These are phyloP conservation scores for Noccaea bulbosa DNA, from an alignment of 345 rosid genomes.

Conservation along the genomic window DNA sequence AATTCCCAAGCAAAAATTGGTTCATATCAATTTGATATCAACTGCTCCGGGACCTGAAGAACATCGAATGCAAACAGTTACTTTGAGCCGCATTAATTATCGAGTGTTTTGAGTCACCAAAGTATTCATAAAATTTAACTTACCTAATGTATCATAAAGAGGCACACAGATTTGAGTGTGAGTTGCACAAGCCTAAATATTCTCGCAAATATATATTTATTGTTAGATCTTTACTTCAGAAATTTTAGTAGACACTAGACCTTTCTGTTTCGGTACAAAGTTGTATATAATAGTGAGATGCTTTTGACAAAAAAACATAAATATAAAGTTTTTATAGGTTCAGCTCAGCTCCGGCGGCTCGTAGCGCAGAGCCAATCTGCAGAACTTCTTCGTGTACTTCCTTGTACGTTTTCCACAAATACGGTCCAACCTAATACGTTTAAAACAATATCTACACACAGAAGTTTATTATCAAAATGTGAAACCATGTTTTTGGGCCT, in stretches of 20 bases:
- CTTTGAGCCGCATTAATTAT: too few species aligned
- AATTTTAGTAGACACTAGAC: neutral
- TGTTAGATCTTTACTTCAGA: neutral
- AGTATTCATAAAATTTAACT: neutral
- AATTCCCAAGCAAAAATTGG: too few species aligned
- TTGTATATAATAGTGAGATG: too few species aligned
- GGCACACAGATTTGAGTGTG: slow-evolving; percentile 87
- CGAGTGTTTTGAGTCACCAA: neutral
- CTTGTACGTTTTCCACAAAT: slow-evolving; percentile 86
- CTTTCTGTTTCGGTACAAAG: too few species aligned
- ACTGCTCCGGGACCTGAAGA: slow-evolving; percentile 86
- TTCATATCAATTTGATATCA: too few species aligned
- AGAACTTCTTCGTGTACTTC: slow-evolving; percentile 80
- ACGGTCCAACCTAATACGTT: too few species aligned
- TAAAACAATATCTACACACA: too few species aligned
- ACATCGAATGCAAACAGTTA: neutral
- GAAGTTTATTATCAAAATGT: too few species aligned
- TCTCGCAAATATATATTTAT: slow-evolving; percentile 49
- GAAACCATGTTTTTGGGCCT: neutral
- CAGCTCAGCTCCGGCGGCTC: slow-evolving; percentile 80
- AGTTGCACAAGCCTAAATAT: slow-evolving; percentile 91
- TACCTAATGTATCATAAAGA: slow-evolving; percentile 96
- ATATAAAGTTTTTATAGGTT: slow-evolving; percentile 53
- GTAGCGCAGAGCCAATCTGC: slow-evolving; percentile 76
- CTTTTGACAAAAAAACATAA: neutral